Percentiles rank a stretch among this genome's conserved stretches.
These are phyloP conservation scores for Golubevia pallescens DNA, from an alignment of 1,284 basidiomycete genomes.

Conservation along the genomic window DNA sequence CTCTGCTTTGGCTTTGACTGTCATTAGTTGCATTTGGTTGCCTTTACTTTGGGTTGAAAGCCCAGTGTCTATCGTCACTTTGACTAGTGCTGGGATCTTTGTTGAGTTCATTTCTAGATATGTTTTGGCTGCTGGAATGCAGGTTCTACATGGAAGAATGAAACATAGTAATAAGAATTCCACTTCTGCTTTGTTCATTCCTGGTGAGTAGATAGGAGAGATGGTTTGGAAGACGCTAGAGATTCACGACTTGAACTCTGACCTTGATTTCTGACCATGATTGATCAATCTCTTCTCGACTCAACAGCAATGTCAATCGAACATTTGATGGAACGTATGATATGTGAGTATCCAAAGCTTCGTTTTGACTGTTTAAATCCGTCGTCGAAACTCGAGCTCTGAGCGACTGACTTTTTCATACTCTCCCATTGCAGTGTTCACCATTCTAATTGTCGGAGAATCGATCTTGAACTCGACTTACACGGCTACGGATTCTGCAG, in stretches of 20 bases:
- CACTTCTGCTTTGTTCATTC: conserved; percentile 26
- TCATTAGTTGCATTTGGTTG: conserved; percentile 42
- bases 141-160: conserved; percentile 25
- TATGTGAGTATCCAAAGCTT: no score
- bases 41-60: conserved; percentile 30
- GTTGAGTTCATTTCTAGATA: conserved; percentile 37
- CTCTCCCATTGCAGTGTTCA: conserved; percentile 19
- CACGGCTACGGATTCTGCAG: not conserved
- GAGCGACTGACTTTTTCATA: no score
- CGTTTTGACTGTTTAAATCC: no score
- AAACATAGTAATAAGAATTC: conserved; percentile 31
- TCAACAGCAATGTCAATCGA: no score
- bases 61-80: conserved; percentile 25
- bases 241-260: no score
- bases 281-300: no score
- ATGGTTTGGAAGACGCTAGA: not conserved
- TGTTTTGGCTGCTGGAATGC: conserved; percentile 27
- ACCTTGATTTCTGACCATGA: no score
- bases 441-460: conserved; percentile 54
- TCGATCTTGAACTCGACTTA: conserved; percentile 28
- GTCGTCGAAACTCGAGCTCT: no score
- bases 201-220: conserved; percentile 21
- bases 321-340: conserved; percentile 31
- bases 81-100: conserved; percentile 33
- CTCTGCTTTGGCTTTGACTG: conserved; percentile 24